Evolutionary conservation across 768 basidiomycete genomes (phyloP).

Genomic region (Boletus edulis): DNA sequence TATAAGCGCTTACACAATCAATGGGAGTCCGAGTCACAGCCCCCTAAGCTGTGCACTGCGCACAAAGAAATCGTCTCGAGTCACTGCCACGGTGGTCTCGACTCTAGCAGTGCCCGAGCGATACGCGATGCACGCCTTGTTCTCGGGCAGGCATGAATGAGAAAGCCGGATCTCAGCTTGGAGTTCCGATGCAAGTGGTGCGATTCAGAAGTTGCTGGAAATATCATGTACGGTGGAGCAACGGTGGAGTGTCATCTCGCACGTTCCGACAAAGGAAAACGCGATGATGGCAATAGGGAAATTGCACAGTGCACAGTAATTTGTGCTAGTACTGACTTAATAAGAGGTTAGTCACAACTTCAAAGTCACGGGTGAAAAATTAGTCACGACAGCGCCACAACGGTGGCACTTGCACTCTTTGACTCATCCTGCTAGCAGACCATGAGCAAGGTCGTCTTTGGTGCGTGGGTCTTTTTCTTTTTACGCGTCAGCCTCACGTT

Average conservation of each 20-base stretch:
- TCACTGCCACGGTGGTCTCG: too few species aligned
- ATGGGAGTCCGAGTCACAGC: too few species aligned
- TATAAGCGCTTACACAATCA: too few species aligned
- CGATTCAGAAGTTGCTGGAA: slow-evolving; percentile 6
- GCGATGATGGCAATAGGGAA: too few species aligned
- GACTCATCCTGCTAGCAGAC: neutral
- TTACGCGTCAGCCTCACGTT: neutral
- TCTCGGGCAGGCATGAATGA: neutral
- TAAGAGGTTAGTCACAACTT: neutral
- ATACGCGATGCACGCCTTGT: neutral
- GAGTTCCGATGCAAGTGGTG: neutral
- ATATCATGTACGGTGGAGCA: neutral
- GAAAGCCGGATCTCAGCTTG: neutral
- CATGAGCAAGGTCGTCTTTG: slow-evolving; percentile 76
- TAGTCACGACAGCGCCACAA: slow-evolving; percentile 16
- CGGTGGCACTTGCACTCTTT: neutral
- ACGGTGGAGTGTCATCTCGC: too few species aligned
- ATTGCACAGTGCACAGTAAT: too few species aligned
- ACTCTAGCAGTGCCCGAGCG: neutral
- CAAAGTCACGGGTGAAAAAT: neutral
- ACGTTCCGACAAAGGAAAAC: too few species aligned
- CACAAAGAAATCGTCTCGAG: neutral
- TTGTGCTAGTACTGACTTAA: too few species aligned
- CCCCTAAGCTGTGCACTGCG: slow-evolving; percentile 3
- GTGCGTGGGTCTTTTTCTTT: slow-evolving; percentile 36